A percentile compares a stretch with the other conserved stretches of the same genome.
Evolutionary conservation across 106 monocot species (phyloP).

Genomic region (Platanthera zijinensis): DNA sequence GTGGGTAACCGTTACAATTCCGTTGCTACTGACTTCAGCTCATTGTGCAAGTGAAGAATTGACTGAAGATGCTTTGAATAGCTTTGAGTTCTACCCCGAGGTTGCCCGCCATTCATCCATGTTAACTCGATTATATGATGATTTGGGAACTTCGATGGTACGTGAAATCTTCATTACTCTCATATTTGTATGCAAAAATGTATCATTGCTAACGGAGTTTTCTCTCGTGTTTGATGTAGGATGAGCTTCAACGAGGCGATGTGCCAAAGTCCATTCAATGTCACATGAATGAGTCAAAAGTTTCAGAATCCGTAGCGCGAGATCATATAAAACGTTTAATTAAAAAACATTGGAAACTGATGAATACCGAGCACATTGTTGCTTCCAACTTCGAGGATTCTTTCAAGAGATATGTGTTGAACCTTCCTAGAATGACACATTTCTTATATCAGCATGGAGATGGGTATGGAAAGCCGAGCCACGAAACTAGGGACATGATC

Average conservation of each 20-base stretch:
- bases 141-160: conserved; percentile 18
- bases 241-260: conserved; percentile 20
- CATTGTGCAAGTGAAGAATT: background rate
- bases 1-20: background rate
- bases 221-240: conserved; percentile 7
- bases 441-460: conserved; percentile 18
- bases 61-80: background rate
- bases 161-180: background rate
- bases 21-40: background rate
- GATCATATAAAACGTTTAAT: conserved; percentile 7
- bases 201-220: too few species aligned
- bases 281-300: conserved; percentile 12
- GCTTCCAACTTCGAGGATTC: background rate
- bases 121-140: conserved; percentile 4
- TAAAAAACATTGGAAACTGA: conserved; percentile 6
- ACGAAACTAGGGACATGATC: conserved; percentile 9
- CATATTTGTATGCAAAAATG: background rate
- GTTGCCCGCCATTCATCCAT: background rate
- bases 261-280: conserved; percentile 32
- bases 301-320: conserved; percentile 16
- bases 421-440: conserved; percentile 8
- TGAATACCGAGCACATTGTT: background rate
- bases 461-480: conserved; percentile 8
- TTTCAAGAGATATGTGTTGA: conserved; percentile 5
- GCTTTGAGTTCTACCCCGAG: conserved; percentile 1